Evolutionary conservation across 768 basidiomycete genomes (phyloP).

Genomic region (Pleurotus tuber-regium): DNA sequence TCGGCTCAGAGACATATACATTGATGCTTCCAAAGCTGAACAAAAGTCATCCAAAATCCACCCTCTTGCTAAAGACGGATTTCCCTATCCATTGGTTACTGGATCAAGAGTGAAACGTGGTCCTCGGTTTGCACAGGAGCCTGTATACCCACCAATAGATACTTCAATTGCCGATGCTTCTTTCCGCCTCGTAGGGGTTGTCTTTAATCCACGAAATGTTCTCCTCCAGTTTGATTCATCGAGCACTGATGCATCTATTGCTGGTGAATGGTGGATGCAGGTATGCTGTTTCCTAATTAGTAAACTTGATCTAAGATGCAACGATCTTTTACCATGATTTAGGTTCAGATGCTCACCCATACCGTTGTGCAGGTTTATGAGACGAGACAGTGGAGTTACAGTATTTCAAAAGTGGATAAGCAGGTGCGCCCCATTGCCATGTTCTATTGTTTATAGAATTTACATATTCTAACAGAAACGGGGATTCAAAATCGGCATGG

Average conservation of each 20-base stretch:
- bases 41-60: neutral
- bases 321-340: neutral
- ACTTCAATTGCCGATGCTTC: neutral
- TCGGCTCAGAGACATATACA: neutral
- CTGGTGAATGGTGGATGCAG: constrained; percentile 3
- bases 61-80: neutral
- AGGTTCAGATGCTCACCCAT: constrained; percentile 9
- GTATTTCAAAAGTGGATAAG: neutral
- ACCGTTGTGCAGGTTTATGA: constrained; percentile 5
- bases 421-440: neutral
- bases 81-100: neutral
- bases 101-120: neutral
- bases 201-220: constrained; percentile 7
- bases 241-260: neutral
- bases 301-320: neutral
- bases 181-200: neutral
- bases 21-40: constrained; percentile 2
- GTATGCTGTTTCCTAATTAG: neutral
- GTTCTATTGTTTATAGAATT: neutral
- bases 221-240: neutral
- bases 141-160: constrained; percentile 6
- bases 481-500: constrained; percentile 11
- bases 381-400: neutral
- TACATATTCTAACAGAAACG: constrained; percentile 4
- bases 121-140: neutral